These are phyloP conservation scores for Grigorovia jiainica DNA, from an alignment of 805 yeast species.

Conservation along the genomic window DNA sequence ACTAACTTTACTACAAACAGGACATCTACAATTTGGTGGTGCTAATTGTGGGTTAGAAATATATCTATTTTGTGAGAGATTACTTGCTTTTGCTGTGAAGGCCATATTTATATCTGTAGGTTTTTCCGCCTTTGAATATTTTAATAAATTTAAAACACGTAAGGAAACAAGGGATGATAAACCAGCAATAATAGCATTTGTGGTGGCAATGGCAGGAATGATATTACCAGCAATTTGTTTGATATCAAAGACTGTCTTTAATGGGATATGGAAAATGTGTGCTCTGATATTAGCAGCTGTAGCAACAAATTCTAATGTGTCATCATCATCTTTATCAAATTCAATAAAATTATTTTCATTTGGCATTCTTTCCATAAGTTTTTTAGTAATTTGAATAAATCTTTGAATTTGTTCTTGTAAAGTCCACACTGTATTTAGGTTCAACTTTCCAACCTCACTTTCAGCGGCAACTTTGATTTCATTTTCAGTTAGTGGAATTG, in stretches of 20 bases:
- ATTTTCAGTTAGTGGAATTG: constrained; percentile 43
- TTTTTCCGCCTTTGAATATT: constrained; percentile 24
- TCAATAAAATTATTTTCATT: constrained; percentile 34
- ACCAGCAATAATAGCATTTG: constrained; percentile 93
- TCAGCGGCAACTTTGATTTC: neutral
- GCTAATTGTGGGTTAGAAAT: constrained; percentile 54
- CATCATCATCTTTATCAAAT: constrained; percentile 94
- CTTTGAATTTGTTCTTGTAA: constrained; percentile 53
- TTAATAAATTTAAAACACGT: constrained; percentile 35
- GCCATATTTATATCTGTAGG: constrained; percentile 37
- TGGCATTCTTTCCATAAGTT: constrained; percentile 41
- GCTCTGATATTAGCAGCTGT: constrained; percentile 79
- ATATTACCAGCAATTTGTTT: constrained; percentile 97
- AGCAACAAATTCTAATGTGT: constrained; percentile 78
- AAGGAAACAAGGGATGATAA: constrained; percentile 69
- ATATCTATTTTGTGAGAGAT: constrained; percentile 38
- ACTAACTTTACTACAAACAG: constrained; percentile 46
- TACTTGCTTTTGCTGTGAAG: constrained; percentile 43
- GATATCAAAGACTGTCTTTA: constrained; percentile 71
- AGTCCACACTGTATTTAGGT: constrained; percentile 43
- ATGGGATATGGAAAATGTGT: constrained; percentile 55
- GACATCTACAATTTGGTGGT: constrained; percentile 62
- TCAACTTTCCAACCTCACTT: constrained; percentile 15
- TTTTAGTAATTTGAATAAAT: constrained; percentile 39
- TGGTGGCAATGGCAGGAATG: constrained; percentile 97